These are phyloP conservation scores for Cupressus sempervirens DNA, from an alignment of 75 land plant species.

Conservation along the genomic window DNA sequence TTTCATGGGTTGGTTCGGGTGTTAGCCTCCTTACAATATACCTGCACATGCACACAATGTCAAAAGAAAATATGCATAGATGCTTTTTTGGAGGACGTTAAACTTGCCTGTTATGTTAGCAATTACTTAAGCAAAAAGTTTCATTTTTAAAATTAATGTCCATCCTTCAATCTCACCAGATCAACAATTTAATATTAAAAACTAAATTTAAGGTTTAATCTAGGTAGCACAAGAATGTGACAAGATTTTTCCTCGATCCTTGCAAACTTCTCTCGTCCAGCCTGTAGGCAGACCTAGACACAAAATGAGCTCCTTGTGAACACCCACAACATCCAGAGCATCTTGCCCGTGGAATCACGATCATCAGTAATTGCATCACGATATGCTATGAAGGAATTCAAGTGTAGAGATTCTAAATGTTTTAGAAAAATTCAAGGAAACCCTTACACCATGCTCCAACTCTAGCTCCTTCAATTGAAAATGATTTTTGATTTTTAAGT, in stretches of 20 bases:
- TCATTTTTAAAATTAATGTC: not conserved
- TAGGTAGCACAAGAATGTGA: not conserved
- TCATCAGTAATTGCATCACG: no score
- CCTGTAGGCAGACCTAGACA: slow-evolving; percentile 1
- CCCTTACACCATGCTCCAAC: no score
- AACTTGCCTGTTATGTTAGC: no score
- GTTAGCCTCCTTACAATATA: slow-evolving; percentile 60
- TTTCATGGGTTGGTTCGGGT: slow-evolving; percentile 41
- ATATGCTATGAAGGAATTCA: no score
- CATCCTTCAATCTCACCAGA: not conserved
- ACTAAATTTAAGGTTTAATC: no score
- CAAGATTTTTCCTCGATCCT: not conserved
- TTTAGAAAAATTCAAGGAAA: no score
- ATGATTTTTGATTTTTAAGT: no score
- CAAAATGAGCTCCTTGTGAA: not conserved
- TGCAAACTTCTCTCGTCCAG: not conserved
- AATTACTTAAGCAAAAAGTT: not conserved
- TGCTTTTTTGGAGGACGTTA: no score
- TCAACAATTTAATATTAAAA: not conserved
- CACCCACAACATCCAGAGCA: not conserved
- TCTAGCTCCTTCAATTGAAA: no score
- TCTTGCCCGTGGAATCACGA: no score
- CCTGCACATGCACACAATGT: slow-evolving; percentile 20
- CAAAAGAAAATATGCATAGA: not conserved
- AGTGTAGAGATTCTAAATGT: no score